phyloP scores from a whole-genome alignment of 768 basidiomycete genomes.

The Phanerochaete carnosa region DNA sequence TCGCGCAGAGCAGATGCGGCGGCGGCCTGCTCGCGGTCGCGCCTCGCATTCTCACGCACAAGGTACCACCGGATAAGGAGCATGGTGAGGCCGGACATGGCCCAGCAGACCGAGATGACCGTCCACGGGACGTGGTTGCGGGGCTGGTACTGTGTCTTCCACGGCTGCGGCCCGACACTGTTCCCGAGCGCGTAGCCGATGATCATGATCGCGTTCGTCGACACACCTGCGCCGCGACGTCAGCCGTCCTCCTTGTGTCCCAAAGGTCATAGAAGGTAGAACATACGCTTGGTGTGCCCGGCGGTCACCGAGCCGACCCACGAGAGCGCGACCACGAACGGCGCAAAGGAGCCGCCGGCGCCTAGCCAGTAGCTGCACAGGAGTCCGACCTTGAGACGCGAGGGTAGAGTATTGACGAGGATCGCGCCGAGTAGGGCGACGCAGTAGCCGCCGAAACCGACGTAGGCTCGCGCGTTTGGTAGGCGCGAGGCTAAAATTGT shows the following conservation, averaged over 20 bases:
- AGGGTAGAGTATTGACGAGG: conserved; percentile 62
- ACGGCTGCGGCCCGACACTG: conserved; percentile 71
- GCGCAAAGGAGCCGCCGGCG: conserved; percentile 57
- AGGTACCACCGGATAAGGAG: conserved; percentile 57
- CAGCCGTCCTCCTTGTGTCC: background rate
- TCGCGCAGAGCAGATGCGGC: background rate
- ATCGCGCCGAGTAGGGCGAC: conserved; percentile 69
- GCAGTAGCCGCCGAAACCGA: conserved; percentile 55
- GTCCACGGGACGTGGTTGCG: conserved; percentile 75
- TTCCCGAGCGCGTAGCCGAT: conserved; percentile 74
- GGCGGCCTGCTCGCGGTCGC: conserved; percentile 40
- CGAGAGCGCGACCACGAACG: conserved; percentile 67
- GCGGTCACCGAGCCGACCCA: conserved; percentile 66
- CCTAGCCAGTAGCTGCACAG: conserved; percentile 75
- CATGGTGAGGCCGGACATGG: conserved; percentile 49
- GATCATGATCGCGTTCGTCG: conserved; percentile 74
- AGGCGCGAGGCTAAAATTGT: conserved; percentile 37
- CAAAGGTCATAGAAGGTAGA: background rate
- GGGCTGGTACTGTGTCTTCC: conserved; percentile 67
- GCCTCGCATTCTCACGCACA: conserved; percentile 54
- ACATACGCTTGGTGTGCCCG: conserved; percentile 72
- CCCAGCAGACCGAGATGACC: conserved; percentile 60
- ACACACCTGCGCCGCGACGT: conserved; percentile 22
- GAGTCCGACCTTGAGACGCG: conserved; percentile 60
- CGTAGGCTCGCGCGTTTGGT: conserved; percentile 59